Evolutionary conservation across 441 rosid species (phyloP).

Genomic region (Euphorbia schlechtendalii): DNA sequence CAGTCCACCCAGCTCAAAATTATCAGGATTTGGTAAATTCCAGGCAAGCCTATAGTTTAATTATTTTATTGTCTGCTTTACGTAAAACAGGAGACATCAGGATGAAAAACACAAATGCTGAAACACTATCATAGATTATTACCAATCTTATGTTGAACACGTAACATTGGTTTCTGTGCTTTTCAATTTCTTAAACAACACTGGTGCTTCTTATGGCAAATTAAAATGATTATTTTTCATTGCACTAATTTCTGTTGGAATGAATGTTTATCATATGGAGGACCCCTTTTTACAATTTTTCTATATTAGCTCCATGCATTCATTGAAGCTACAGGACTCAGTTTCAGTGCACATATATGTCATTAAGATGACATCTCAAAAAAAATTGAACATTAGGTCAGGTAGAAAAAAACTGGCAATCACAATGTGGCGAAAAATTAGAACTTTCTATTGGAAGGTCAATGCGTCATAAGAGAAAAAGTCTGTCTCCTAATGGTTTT

Average conservation of each 20-base stretch:
- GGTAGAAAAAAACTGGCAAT: neutral
- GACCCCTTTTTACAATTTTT: neutral
- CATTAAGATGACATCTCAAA: neutral
- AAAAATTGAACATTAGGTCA: neutral
- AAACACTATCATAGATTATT: neutral
- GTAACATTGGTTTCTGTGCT: neutral
- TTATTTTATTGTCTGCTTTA: neutral
- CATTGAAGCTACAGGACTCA: neutral
- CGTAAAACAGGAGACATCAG: slow-evolving; percentile 1
- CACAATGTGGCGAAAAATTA: neutral
- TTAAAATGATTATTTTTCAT: slow-evolving; percentile 8
- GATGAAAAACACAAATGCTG: neutral
- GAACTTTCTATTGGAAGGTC: neutral
- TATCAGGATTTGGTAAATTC: neutral
- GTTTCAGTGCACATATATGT: neutral
- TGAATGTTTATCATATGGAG: too few relatives aligned
- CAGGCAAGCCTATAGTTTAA: slow-evolving; percentile 3
- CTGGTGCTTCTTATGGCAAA: neutral
- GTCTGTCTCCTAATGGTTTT: neutral
- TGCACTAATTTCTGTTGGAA: too few relatives aligned
- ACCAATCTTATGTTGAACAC: neutral
- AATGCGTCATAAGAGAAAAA: neutral
- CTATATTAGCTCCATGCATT: neutral
- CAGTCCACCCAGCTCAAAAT: neutral
- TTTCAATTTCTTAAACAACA: neutral